Conservation (phyloP, 1,284 basidiomycete genomes). For the Butyriboletus appendiculatus region DNA sequence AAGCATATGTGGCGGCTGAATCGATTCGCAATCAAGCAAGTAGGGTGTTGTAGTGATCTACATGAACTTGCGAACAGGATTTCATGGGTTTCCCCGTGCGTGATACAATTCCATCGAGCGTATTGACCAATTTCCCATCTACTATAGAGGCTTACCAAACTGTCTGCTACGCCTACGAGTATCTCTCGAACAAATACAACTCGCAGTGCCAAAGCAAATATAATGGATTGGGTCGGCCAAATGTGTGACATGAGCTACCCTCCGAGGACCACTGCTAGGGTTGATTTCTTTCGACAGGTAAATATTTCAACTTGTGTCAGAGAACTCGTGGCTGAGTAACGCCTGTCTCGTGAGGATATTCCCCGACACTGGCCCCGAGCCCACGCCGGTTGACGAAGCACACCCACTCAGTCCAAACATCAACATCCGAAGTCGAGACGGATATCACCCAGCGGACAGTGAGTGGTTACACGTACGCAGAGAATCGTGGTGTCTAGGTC, state of each 20-base stretch:
- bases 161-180: constrained; percentile 3
- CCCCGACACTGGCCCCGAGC: no score
- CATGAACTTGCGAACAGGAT: no score
- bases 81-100: not conserved
- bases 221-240: not conserved
- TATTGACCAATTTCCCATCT: constrained; percentile 4
- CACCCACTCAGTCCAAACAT: not conserved
- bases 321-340: no score
- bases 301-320: no score
- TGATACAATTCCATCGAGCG: not conserved
- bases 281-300: no score
- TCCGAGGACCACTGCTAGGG: not conserved
- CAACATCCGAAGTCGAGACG: no score
- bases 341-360: no score
- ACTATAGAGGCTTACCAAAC: not conserved
- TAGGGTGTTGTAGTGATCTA: not conserved
- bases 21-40: no score
- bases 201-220: not conserved
- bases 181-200: not conserved
- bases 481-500: not conserved
- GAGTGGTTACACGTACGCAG: not conserved
- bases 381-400: not conserved
- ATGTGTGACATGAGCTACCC: not conserved
- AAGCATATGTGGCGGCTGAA: no score
- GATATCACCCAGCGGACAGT: not conserved